Evolutionary conservation across 163 green algal species (phyloP), one percentile per base, ranked within the genome.

Genomic region (Scenedesmus sp.): DNA sequence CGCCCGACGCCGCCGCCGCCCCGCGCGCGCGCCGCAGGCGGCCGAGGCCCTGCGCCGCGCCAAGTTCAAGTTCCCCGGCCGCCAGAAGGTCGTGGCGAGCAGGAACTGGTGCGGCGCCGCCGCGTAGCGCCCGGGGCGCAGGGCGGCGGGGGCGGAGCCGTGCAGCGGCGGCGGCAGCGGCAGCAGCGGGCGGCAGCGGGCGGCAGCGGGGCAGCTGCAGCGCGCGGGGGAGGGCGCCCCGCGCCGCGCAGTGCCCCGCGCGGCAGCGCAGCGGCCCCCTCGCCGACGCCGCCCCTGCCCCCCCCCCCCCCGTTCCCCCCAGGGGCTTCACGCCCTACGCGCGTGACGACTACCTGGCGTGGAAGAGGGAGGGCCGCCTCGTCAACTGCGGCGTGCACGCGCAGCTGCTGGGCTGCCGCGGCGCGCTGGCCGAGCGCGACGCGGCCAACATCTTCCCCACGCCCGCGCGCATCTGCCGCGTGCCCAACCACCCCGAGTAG

Each of bases 21-120:
- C 34, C 60, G 18, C 47, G 31, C 26, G 14, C 64, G 39, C 36
- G n/a, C 60, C 66, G 47, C 84, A 95, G 89, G 95, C 95, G 3
- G 74, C 91, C 56, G 96, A 99, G 91, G 95, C 96, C 4, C 90
- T 99, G 74, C 92, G 96, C 62, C 95, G 96, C 77, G 96, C 96
- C 79, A 99, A 99, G 94, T 99, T 99, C 95, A 99, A 99, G 94
- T 99, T 99, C 88, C 88, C 96, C 39, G 96, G 96, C 15, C 93
- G 96, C 63, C 96, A 99, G 91, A 99, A 99, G 91, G 96, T 99
- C 72, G 94, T 99, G 63, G 82, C 85, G 29, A 94, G 84, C 85
- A 83, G 91, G 36, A 98, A 99, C 89, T 99, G 96, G 95, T 96
- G 70, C 65, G 39, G 39, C 39, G n/a, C n/a, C n/a, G n/a, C n/a